These are phyloP conservation scores for Amanita fuliginea DNA, from an alignment of 768 basidiomycete genomes.

Conservation along the genomic window DNA sequence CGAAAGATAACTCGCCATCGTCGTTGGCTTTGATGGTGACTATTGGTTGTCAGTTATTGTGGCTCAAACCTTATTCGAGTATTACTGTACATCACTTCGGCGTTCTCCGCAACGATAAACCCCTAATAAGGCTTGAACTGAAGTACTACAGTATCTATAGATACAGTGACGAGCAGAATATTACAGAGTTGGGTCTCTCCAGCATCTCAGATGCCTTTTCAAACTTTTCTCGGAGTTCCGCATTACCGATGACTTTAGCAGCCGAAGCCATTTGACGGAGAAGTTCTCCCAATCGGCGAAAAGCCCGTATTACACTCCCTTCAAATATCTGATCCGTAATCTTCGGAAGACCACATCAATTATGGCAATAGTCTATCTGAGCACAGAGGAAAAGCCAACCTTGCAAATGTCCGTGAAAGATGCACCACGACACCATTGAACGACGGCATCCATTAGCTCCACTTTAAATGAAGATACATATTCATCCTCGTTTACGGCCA, in stretches of 20 bases:
- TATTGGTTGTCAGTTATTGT: not conserved
- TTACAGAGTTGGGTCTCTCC: constrained; percentile 88
- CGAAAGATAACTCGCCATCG: constrained; percentile 1
- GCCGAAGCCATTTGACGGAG: constrained; percentile 94
- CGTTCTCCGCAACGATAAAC: too few relatives aligned
- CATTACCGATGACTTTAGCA: constrained; percentile 94
- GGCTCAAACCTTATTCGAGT: constrained; percentile 3
- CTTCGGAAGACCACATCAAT: constrained; percentile 25
- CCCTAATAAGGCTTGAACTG: too few relatives aligned
- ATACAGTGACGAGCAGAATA: constrained; percentile 82
- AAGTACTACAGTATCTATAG: constrained; percentile 24
- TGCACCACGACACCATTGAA: constrained; percentile 97
- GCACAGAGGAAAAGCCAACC: constrained; percentile 26
- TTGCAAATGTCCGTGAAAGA: constrained; percentile 96
- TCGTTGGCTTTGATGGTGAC: not conserved
- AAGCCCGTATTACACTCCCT: constrained; percentile 92
- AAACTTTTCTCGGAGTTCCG: constrained; percentile 89
- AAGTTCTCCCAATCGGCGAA: constrained; percentile 88
- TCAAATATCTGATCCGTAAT: constrained; percentile 88
- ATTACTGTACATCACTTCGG: constrained; percentile 4
- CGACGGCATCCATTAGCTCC: constrained; percentile 95
- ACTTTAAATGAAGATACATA: constrained; percentile 97
- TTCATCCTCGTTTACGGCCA: constrained; percentile 82
- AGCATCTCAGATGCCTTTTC: constrained; percentile 87
- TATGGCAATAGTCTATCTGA: too few relatives aligned